Base-by-base conservation (phyloP, 2,329 filamentous ascomycete species). In the Neobulgaria alba region DNA sequence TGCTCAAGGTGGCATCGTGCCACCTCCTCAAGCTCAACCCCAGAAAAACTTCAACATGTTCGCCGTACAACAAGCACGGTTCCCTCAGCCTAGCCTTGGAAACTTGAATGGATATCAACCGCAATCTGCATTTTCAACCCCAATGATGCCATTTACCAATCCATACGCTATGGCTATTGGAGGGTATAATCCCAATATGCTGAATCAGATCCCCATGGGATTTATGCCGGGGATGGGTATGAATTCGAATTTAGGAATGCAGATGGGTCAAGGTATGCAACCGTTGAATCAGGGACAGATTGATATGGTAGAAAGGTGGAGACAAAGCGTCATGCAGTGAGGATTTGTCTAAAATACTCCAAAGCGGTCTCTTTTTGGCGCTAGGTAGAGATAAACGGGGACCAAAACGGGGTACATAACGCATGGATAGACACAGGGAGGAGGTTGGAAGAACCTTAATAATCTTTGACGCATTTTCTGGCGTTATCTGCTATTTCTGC, bases 241-340 rank as follows among this genome's bases (percentile, higher is more conserved):
- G 32, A 44, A 50, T 26, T 45, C 49, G 38, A 40, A 39, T 20
- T 38, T 48, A 35, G 29, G 36, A 47, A 30, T 56, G 42, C 37
- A 39, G 10, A 55, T 56, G 49, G 44, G 47, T 9, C 43, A 39
- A 3, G 44, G 40, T 4, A 39, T 42, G 35, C 46, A 49, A 38
- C 52, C 54, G 10, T 38, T 53, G 10, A 56, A 56, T 35, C 52
- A 60, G 39, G 57, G 56, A 2, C 57, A 60, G 43, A 49, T 53
- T 38, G 59, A 60, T 47, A 60, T 58, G 58, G 58, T 61, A 17
- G 59, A 61, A 49, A 45, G 53, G 29, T 61, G 59, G 59, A 55
- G 59, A 33, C 58, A 60, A 45, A 59, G 57, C 32, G 55, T 61
- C 5, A 58, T 58, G 55, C 57, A 58, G 32, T 59, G 36, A 45